These are phyloP conservation scores for Neofusicoccum kwambonambiense DNA, from an alignment of 2,329 filamentous ascomycete species.

Conservation along the genomic window DNA sequence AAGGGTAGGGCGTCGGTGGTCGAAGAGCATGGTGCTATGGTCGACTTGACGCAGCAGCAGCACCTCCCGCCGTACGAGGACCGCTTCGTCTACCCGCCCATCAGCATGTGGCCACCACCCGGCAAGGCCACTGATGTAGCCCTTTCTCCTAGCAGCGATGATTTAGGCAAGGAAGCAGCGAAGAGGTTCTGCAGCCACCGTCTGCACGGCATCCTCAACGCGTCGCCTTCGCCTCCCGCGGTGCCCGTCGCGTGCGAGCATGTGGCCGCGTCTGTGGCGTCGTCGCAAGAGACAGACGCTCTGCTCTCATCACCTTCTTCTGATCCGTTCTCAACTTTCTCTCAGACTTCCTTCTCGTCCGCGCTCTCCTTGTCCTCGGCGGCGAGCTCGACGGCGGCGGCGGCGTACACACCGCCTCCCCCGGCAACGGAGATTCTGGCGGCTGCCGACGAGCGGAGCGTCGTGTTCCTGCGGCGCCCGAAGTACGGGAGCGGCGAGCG, in stretches of 20 bases:
- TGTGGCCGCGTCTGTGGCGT: background rate
- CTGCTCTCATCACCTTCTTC: background rate
- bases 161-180: conserved; percentile 8
- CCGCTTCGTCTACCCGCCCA: conserved; percentile 29
- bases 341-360: background rate
- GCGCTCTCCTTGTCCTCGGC: background rate
- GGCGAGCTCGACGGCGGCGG: no score
- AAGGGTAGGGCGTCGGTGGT: background rate
- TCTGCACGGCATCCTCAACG: conserved; percentile 36
- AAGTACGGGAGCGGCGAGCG: conserved; percentile 25
- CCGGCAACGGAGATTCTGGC: conserved; percentile 27
- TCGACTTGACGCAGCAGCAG: conserved; percentile 3
- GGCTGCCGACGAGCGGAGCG: conserved; percentile 31
- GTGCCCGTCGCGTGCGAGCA: background rate
- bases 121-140: conserved; percentile 5
- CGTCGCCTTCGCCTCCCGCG: conserved; percentile 19
- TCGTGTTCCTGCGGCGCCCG: conserved; percentile 36
- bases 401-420: background rate
- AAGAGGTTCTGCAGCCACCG: conserved; percentile 1
- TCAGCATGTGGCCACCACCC: conserved; percentile 37
- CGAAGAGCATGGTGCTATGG: background rate
- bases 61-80: conserved; percentile 16
- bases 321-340: background rate
- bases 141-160: no score
- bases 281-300: background rate